Percentiles rank a stretch among this genome's conserved stretches.
These are phyloP conservation scores for Acaromyces ingoldii DNA, from an alignment of 1,284 basidiomycete species.

Conservation along the genomic window DNA sequence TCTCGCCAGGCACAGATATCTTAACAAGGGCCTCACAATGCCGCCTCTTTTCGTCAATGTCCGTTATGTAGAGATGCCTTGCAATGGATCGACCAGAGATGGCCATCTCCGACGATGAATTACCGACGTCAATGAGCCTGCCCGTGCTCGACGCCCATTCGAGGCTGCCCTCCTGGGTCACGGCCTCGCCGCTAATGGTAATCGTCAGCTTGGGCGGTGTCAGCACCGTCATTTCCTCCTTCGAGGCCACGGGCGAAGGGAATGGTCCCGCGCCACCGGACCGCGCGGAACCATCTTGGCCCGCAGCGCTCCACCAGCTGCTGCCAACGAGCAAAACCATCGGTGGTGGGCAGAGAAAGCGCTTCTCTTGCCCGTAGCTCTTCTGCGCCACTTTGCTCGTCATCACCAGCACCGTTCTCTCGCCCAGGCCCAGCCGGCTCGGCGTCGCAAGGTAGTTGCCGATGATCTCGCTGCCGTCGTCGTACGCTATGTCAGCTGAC, in stretches of 20 bases:
- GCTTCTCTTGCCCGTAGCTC: slow-evolving; percentile 91
- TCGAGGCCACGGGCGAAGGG: background rate
- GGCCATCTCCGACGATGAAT: slow-evolving; percentile 51
- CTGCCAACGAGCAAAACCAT: slow-evolving; percentile 90
- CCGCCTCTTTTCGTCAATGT: slow-evolving; percentile 57
- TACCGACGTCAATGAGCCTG: slow-evolving; percentile 72
- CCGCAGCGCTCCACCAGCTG: slow-evolving; percentile 70
- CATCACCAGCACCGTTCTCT: slow-evolving; percentile 90
- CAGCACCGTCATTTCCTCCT: slow-evolving; percentile 57
- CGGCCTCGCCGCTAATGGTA: slow-evolving; percentile 82
- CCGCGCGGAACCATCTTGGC: slow-evolving; percentile 54
- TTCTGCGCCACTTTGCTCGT: slow-evolving; percentile 95
- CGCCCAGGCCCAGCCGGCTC: slow-evolving; percentile 83
- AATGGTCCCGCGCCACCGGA: slow-evolving; percentile 47
- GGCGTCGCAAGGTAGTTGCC: slow-evolving; percentile 67
- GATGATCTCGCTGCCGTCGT: slow-evolving; percentile 19
- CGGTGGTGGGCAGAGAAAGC: slow-evolving; percentile 92
- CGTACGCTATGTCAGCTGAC: background rate
- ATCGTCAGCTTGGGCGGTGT: slow-evolving; percentile 78
- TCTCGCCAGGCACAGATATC: slow-evolving; percentile 67
- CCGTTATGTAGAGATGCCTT: slow-evolving; percentile 83
- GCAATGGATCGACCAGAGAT: slow-evolving; percentile 71
- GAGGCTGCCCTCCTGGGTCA: slow-evolving; percentile 72
- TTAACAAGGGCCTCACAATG: slow-evolving; percentile 51
- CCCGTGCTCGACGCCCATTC: slow-evolving; percentile 79